Evolutionary conservation across 1,139 yeast species (phyloP), one percentile per base, ranked within the genome.

Genomic region (Pichia kudriavzevii): DNA sequence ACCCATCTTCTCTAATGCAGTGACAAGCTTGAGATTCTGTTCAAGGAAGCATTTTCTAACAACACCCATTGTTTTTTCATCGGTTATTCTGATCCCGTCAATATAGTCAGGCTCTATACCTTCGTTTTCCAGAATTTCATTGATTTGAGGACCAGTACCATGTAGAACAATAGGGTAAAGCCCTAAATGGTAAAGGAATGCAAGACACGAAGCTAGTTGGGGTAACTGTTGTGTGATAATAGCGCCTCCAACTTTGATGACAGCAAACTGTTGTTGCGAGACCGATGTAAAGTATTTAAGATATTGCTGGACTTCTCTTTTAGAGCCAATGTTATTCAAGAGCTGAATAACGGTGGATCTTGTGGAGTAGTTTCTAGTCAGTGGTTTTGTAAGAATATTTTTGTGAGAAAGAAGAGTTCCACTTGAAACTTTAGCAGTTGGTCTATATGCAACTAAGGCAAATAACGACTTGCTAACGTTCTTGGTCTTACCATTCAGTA

Each of bases 131-230:
- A 91, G 70, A 48, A 87, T 74, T 51, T 83, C 94, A 56, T 91
- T 91, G 63, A 91, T 93, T 62, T 91, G 99, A 10, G 99, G 99
- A 18, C 99, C 99, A 2, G 98, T 91, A 28, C 99, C 99, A 58
- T 91, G 99, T 42, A 93, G 71, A 16, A 91, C 95, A 45, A 91
- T 85, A 15, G 99, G 99, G 55, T 88, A 91, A 47, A 91, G 72
- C 7, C 99, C 99, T 39, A 91, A 95, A 57, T 93, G 99, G 65
- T 91, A 91, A 48, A 91, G 68, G 60, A 91, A 91, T 6, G 98
- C 97, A 45, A 91, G 67, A 54, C 97, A 88, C 1, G 95, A 84
- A 0, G 98, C 98, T 49, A 91, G 67, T 60, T 91, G 95, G 11
- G 87, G 82, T 46, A 93, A 66, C 51, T 88, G 93, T 52, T 91